phyloP scores from a whole-genome alignment of 306 rosid species.

The Amphicarpaea edgeworthii region DNA sequence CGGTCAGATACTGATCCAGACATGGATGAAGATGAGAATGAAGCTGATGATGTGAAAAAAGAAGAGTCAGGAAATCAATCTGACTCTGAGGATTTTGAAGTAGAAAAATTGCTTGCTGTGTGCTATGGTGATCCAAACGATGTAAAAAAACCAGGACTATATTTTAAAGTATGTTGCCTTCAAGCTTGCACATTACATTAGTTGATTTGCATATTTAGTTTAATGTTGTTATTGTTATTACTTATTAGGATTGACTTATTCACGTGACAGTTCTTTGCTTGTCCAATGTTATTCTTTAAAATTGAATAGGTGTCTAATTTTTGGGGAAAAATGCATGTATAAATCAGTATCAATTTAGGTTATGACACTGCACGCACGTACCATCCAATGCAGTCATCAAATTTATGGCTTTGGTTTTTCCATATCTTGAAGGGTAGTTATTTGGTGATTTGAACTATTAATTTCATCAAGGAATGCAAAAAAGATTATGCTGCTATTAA shows the following conservation, averaged over 20 bases:
- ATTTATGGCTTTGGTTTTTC: neutral
- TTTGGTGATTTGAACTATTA: neutral
- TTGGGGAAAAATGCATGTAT: neutral
- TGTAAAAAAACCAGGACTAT: constrained; percentile 42
- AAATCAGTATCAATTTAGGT: neutral
- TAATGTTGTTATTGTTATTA: neutral
- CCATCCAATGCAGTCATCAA: neutral
- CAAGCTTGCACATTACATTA: neutral
- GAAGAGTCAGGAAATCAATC: constrained; percentile 26
- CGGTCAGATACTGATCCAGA: constrained; percentile 20
- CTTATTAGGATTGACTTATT: neutral
- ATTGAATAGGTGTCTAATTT: neutral
- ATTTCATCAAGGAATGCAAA: neutral
- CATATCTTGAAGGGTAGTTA: constrained; percentile 7
- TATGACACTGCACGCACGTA: neutral
- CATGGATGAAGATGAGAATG: constrained; percentile 28
- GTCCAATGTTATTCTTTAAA: neutral
- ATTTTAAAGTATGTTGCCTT: constrained; percentile 52
- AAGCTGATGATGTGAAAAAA: neutral
- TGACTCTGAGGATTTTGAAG: constrained; percentile 57
- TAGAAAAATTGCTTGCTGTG: constrained; percentile 49
- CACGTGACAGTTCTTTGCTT: neutral
- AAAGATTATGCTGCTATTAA: neutral
- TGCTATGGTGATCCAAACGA: constrained; percentile 57
- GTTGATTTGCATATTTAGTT: neutral